Conservation (phyloP, 495 filamentous ascomycete species). For the Aeminium ludgeri region DNA sequence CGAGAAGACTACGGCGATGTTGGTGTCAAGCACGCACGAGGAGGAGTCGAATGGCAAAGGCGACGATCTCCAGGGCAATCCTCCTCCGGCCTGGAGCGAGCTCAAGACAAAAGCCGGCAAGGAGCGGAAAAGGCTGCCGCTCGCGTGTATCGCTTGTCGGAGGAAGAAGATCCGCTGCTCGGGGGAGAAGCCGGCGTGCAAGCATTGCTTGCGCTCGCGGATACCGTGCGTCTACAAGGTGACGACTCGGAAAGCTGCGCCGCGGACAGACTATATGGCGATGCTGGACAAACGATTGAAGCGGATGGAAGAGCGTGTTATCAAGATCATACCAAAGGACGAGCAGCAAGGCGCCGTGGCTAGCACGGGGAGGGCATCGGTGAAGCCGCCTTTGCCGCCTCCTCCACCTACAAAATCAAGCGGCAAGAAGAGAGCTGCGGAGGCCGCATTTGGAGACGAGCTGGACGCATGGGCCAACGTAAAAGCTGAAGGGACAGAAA, state of each 20-base stretch:
- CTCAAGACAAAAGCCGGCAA: conserved; percentile 97
- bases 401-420: conserved; percentile 34
- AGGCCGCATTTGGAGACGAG: conserved; percentile 74
- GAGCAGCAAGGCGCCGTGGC: conserved; percentile 44
- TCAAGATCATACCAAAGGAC: conserved; percentile 84
- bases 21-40: conserved; percentile 1
- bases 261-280: conserved; percentile 95
- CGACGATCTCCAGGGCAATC: conserved; percentile 8
- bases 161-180: conserved; percentile 97
- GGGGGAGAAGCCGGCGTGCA: conserved; percentile 92
- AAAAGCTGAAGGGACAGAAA: too few species aligned
- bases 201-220: conserved; percentile 82
- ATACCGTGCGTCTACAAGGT: conserved; percentile 99
- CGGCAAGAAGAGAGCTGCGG: conserved; percentile 65
- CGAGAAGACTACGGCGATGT: conserved; percentile 9
- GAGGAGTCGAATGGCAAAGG: conserved; percentile 29
- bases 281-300: conserved; percentile 76
- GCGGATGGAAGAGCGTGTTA: conserved; percentile 93
- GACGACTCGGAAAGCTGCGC: conserved; percentile 86
- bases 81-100: conserved; percentile 70
- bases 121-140: conserved; percentile 77
- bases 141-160: conserved; percentile 91
- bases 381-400: conserved; percentile 60
- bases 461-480: conserved; percentile 66
- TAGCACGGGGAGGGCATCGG: conserved; percentile 52